Evolutionary conservation across 2,329 filamentous ascomycete species (phyloP), one percentile per base, ranked within the genome.

Genomic region (Ceratocystis diversiconidia): DNA sequence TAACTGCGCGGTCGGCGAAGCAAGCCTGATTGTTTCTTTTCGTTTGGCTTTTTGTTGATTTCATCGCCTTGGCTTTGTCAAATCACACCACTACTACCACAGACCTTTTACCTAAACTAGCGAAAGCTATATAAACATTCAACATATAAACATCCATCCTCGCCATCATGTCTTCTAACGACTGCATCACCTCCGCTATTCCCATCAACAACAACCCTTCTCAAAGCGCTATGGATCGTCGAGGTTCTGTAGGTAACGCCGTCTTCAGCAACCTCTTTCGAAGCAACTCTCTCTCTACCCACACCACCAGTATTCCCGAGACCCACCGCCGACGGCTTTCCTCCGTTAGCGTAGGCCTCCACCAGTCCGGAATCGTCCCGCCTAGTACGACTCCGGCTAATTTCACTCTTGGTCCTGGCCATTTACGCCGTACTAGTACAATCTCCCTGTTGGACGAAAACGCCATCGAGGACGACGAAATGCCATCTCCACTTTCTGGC

Each of bases 401-500:
- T 36, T 64, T 55, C 52, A 64, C 25, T 19, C 50, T 64, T 46
- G 48, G 30, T n/a, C 62, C 48, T 7, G 65, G 46, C 46, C 78
- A 76, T 69, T 73, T 82, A 67, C 82, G 86, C 67, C 84, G 85
- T 66, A 82, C 81, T 66, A 91, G 88, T 74, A 90, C 88, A 72
- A 84, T 79, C 64, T 85, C 83, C 2, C 82, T 82, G 1, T 80
- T 86, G 68, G 88, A 92, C 69, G 89, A 92, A 75, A 86, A 77
- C 70, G 88, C 87, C 61, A 81, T 88, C 68, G 86, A 90, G 68
- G 88, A 92, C 67, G 83, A 85, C 52, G 83, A 85, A 25, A 76
- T 79, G 64, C 75, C 79, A 48, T 74, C 78, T 32, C 63, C 68
- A 32, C 44, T 67, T 41, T 22, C 44, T 8, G 62, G 65, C 41